These are phyloP conservation scores for Blastocrithidia nonstop DNA, from an alignment of 208 protist species.

Conservation along the genomic window DNA sequence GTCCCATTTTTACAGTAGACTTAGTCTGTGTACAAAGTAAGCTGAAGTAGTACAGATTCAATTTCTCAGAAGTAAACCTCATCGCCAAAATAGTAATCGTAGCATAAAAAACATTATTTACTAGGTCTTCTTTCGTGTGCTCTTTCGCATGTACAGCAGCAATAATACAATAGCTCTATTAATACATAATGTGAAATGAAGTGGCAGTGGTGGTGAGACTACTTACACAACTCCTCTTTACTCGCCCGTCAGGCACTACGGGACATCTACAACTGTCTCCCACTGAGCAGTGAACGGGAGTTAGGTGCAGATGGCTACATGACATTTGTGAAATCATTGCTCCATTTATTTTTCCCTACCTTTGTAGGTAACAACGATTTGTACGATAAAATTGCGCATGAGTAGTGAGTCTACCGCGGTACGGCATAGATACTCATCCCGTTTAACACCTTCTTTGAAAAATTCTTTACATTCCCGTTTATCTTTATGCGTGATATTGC, in stretches of 20 bases:
- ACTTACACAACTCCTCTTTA: conserved; percentile 23
- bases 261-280: conserved; percentile 53
- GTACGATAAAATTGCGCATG: conserved; percentile 62
- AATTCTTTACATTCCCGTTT: conserved; percentile 68
- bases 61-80: no score
- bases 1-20: no score
- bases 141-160: no score
- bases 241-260: conserved; percentile 33
- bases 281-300: conserved; percentile 23
- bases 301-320: conserved; percentile 49
- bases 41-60: no score
- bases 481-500: conserved; percentile 56
- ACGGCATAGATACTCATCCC: conserved; percentile 41
- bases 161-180: no score
- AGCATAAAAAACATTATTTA: no score
- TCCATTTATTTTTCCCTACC: conserved; percentile 73
- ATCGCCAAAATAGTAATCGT: no score
- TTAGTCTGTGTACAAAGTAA: no score
- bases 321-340: conserved; percentile 56
- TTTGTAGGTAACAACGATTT: conserved; percentile 12
- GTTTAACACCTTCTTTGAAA: conserved; percentile 68
- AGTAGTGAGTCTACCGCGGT: conserved; percentile 80
- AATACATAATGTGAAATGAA: no score
- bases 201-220: no score
- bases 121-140: no score